Percentiles rank a stretch among this genome's conserved stretches.
Conservation (phyloP, 345 rosid species). For the Camelina hispida region DNA sequence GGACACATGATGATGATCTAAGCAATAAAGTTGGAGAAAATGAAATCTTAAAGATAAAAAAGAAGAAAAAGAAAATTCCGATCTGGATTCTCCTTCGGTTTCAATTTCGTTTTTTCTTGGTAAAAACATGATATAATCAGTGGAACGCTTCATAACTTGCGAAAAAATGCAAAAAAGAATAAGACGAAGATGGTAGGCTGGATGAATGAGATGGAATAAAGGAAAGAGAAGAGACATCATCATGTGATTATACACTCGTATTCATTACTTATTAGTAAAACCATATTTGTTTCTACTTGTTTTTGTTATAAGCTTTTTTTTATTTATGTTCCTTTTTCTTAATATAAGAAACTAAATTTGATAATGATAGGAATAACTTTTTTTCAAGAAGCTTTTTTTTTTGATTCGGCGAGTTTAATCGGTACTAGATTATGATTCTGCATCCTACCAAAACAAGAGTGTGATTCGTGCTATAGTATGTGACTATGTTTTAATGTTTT, state of each 20-base stretch:
- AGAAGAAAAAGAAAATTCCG: slow-evolving; percentile 5
- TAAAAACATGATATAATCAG: background rate
- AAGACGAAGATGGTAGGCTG: background rate
- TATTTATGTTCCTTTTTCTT: background rate
- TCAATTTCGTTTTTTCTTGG: slow-evolving; percentile 10
- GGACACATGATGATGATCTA: slow-evolving; percentile 13
- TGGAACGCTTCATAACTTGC: slow-evolving; percentile 5
- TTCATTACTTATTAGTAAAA: slow-evolving; percentile 4
- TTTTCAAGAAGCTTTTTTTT: background rate
- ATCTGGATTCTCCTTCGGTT: slow-evolving; percentile 15
- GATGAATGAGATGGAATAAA: slow-evolving; percentile 23
- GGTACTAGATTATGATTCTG: too few relatives aligned
- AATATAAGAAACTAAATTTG: background rate
- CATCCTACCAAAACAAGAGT: too few relatives aligned
- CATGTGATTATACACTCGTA: slow-evolving; percentile 19
- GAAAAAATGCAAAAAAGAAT: slow-evolving; percentile 1
- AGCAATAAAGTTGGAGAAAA: slow-evolving; percentile 38
- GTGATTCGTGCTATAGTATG: too few relatives aligned
- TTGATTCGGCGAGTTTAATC: background rate
- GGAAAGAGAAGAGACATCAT: background rate
- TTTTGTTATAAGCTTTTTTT: background rate
- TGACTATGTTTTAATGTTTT: too few relatives aligned
- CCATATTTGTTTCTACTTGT: too few relatives aligned
- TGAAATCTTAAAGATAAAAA: slow-evolving; percentile 16
- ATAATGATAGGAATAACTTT: slow-evolving; percentile 8